Evolutionary conservation across 768 basidiomycete species (phyloP).

Genomic region (Phylloporus sp.): DNA sequence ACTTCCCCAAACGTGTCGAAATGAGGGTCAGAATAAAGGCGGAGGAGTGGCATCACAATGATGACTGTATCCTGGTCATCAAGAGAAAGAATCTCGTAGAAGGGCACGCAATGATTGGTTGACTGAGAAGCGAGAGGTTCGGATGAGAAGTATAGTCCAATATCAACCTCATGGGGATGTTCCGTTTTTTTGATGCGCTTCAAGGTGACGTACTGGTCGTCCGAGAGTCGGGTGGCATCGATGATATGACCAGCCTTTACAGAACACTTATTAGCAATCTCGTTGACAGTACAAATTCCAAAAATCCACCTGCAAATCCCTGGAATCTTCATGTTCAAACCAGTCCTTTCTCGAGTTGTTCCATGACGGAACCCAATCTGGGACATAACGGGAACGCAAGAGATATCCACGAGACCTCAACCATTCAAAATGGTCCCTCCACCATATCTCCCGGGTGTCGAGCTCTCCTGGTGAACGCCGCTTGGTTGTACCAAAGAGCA

Average conservation of each 20-base stretch:
- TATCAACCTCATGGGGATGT: constrained; percentile 26
- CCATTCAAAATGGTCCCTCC: not conserved
- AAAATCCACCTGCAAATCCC: constrained; percentile 6
- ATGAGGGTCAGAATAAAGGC: constrained; percentile 20
- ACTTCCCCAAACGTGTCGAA: constrained; percentile 31
- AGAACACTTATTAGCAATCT: too few relatives aligned
- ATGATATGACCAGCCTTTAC: constrained; percentile 7
- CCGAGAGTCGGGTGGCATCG: constrained; percentile 27
- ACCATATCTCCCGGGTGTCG: not conserved
- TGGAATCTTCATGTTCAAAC: not conserved
- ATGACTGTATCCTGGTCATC: constrained; percentile 3
- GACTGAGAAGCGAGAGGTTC: not conserved
- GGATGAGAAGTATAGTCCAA: constrained; percentile 19
- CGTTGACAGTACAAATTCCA: too few relatives aligned
- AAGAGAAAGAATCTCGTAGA: constrained; percentile 22
- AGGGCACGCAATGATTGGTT: constrained; percentile 32
- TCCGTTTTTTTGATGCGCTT: constrained; percentile 17
- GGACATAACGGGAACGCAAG: not conserved
- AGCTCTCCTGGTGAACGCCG: not conserved
- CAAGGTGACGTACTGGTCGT: constrained; percentile 28
- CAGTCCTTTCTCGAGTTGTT: not conserved
- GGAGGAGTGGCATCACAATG: constrained; percentile 35
- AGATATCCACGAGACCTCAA: constrained; percentile 4
- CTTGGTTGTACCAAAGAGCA: not conserved
- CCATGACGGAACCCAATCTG: constrained; percentile 11